Conservation (phyloP, 371 early-diverging fungal genomes). For the Blakeslea trispora region DNA sequence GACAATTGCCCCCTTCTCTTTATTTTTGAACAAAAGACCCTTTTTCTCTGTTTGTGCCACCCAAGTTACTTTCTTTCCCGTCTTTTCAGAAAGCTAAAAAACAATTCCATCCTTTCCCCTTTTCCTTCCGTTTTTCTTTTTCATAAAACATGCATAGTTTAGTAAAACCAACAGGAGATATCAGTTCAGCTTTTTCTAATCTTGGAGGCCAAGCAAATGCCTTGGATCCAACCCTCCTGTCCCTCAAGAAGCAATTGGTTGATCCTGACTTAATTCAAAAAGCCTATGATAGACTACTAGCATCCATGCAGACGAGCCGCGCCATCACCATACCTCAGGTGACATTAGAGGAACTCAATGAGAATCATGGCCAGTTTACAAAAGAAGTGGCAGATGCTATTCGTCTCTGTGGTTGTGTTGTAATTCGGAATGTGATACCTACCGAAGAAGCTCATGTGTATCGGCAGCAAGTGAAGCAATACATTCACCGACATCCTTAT, state of each 20-base stretch:
- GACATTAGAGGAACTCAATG: constrained; percentile 26
- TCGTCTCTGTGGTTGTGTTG: constrained; percentile 36
- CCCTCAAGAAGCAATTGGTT: constrained; percentile 30
- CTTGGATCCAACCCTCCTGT: constrained; percentile 28
- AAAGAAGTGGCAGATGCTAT: constrained; percentile 22
- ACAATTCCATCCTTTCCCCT: too few species aligned
- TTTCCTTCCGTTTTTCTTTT: too few species aligned
- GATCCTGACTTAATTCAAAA: constrained; percentile 24
- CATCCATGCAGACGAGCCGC: constrained; percentile 9
- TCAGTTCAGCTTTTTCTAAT: constrained; percentile 42
- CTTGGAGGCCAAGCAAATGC: constrained; percentile 31
- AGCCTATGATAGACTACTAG: constrained; percentile 32
- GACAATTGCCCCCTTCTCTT: too few species aligned
- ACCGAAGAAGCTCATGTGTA: constrained; percentile 31
- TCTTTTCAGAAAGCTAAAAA: too few species aligned
- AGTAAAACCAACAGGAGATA: constrained; percentile 39
- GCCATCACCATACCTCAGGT: too few species aligned
- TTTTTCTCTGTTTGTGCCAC: too few species aligned
- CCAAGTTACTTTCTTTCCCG: too few species aligned
- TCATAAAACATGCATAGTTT: too few species aligned
- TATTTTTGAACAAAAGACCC: too few species aligned
- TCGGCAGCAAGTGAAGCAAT: constrained; percentile 15
- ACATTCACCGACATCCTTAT: constrained; percentile 38
- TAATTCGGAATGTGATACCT: constrained; percentile 35
- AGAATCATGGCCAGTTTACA: constrained; percentile 38